Evolutionary conservation across 2,329 filamentous ascomycete genomes (phyloP), one percentile per base, ranked within the genome.

Genomic region (Fusarium multiceps): DNA sequence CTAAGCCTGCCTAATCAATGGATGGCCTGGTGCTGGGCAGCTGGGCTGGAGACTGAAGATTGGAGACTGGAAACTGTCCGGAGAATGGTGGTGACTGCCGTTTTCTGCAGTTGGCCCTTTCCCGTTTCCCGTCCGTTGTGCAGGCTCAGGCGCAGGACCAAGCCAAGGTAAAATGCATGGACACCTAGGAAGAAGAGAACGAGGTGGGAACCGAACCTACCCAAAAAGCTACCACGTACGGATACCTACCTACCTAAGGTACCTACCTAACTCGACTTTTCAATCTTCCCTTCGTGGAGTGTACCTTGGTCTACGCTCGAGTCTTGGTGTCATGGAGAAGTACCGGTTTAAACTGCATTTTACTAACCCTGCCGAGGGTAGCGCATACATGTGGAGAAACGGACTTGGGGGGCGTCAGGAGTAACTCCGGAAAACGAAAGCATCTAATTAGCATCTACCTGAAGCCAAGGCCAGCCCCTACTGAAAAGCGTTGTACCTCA

Each of bases 71-170:
- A 23, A 30, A 25, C 20, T n/a, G n/a, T 18, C 34, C 34, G 34
- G 34, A 37, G 34, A 37, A 37, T 37, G 25, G 28, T 27, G 49
- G 30, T 54, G 54, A 70, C 63, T 60, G 40, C 34, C 55, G 63
- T 54, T 63, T 67, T 59, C 55, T 68, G 63, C 32, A 60, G 55
- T 68, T 40, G 45, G 32, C 30, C 49, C 49, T 54, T 43, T 47
- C 66, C 62, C 49, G 45, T 53, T 63, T 58, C 23, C 53, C 34
- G n/a, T 68, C 49, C 45, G n/a, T 47, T 55, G 42, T 49, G 30
- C 30, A 57, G 21, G 40, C 48, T 23, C 34, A 28, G 21, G 20
- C 21, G 41, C 41, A 50, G 48, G 48, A 14, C 16, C 30, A 50
- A 23, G 21, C 30, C 48, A 53, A 53, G 21, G 34, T 37, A 37